Base-by-base conservation (phyloP, 2,329 filamentous ascomycete species). In the Periconia sp. region DNA sequence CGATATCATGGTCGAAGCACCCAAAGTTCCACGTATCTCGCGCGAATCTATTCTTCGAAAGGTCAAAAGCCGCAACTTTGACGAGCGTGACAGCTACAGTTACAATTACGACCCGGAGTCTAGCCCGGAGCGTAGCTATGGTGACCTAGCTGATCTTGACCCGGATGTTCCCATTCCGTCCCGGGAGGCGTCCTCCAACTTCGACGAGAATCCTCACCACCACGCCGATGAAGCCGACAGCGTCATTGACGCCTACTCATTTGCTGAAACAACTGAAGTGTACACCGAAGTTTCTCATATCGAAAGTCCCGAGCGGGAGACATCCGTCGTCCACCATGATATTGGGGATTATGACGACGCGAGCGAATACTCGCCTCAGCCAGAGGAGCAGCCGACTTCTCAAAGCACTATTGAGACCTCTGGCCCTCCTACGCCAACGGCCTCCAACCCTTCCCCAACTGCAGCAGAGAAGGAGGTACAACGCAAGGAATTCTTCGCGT, bases 11-110 rank as follows among this genome's bases (percentile, higher is more conserved):
- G 28, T 53, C 36, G 62, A 69, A 7, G 81, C 85, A 44, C 87
- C 86, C 56, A 78, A 87, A 52, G 73, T 87, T 11, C 89, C 88
- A 9, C 87, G 87, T 40, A 95, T 97, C 63, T 96, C 92, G 7
- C 84, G 92, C 25, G 94, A 97, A 66, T 96, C 92, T 0, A 97
- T 97, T 56, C 77, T 97, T 58, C 86, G 89, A 39, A 90, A 92
- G 50, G 86, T 96, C 41, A 89, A 94, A 65, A 89, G 68, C 66
- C 74, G 69, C 48, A 75, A 74, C 34, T 76, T 80, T 31, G 81
- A 84, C 15, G 70, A 74, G 7, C 70, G 70, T 7, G 68, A 74
- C 7, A 48, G 40, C 40, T 40, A 38, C 29, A 56, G 40, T 48
- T 62, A 61, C 37, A 57, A 54, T 25, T 67, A 68, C 36, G 66